Evolutionary conservation across 164 flowering plant genomes (phyloP).

Genomic region (Cinnamomum micranthum): DNA sequence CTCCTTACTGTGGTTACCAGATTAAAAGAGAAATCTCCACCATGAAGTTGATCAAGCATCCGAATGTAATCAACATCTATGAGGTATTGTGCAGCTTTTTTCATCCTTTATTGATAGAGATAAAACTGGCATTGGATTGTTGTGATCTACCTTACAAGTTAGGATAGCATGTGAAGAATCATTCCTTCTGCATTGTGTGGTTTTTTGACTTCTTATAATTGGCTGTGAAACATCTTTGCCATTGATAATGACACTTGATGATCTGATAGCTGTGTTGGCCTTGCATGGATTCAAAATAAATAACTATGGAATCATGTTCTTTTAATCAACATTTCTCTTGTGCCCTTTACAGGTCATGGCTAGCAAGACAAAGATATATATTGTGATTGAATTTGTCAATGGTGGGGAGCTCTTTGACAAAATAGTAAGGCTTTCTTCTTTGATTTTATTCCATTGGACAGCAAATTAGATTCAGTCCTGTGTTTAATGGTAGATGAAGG

Average conservation of each 20-base stretch:
- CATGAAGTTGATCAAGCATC: conserved; percentile 73
- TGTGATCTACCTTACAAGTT: neutral
- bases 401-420: conserved; percentile 23
- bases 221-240: too few relatives aligned
- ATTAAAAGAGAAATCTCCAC: conserved; percentile 69
- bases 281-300: neutral
- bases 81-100: conserved; percentile 37
- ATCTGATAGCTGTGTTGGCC: neutral
- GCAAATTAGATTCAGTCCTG: neutral
- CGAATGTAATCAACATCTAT: conserved; percentile 51
- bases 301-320: neutral
- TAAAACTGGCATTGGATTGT: neutral
- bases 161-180: neutral
- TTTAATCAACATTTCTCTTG: neutral
- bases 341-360: conserved; percentile 20
- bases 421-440: conserved; percentile 12
- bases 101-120: neutral
- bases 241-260: neutral
- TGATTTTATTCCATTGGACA: neutral
- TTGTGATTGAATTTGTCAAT: conserved; percentile 17
- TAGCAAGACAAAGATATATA: conserved; percentile 21
- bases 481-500: neutral
- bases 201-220: too few relatives aligned
- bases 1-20: conserved; percentile 26
- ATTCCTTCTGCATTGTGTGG: neutral